Evolutionary conservation across 2,329 filamentous ascomycete genomes (phyloP).

Genomic region (Penicillium sp.): DNA sequence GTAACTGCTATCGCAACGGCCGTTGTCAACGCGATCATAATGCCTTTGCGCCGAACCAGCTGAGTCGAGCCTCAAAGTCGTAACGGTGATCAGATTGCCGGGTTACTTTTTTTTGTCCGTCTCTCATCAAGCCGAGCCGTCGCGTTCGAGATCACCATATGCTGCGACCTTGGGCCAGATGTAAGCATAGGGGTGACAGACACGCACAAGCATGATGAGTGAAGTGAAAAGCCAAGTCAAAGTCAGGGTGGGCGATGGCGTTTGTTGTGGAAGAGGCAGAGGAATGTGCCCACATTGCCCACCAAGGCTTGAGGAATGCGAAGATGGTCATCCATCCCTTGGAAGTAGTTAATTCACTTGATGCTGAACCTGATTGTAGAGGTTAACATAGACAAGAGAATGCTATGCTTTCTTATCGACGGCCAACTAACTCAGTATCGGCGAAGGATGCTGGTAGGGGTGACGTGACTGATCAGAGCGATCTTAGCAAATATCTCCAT

Average conservation of each 20-base stretch:
- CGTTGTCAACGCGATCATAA: slow-evolving; percentile 39
- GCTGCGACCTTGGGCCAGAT: slow-evolving; percentile 13
- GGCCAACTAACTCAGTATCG: background rate
- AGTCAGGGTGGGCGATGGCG: slow-evolving; percentile 17
- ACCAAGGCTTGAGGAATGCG: slow-evolving; percentile 36
- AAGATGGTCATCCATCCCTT: slow-evolving; percentile 25
- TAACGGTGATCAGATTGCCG: background rate
- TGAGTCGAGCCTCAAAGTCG: background rate
- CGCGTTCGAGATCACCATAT: slow-evolving; percentile 3
- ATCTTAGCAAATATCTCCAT: background rate
- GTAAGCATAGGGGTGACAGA: slow-evolving; percentile 17
- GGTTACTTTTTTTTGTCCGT: background rate
- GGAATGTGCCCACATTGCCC: slow-evolving; percentile 40
- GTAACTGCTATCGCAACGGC: slow-evolving; percentile 43
- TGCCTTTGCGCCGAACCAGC: slow-evolving; percentile 12
- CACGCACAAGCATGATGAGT: slow-evolving; percentile 19
- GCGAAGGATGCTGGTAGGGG: background rate
- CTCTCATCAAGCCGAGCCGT: background rate
- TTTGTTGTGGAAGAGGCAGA: slow-evolving; percentile 39
- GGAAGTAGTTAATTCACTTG: background rate
- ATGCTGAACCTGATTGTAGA: background rate
- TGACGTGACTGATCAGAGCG: background rate
- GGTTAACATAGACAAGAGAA: background rate
- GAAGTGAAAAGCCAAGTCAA: slow-evolving; percentile 15
- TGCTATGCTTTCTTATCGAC: background rate